Evolutionary conservation across 306 rosid species (phyloP).

Genomic region (Vachellia pachyceras): DNA sequence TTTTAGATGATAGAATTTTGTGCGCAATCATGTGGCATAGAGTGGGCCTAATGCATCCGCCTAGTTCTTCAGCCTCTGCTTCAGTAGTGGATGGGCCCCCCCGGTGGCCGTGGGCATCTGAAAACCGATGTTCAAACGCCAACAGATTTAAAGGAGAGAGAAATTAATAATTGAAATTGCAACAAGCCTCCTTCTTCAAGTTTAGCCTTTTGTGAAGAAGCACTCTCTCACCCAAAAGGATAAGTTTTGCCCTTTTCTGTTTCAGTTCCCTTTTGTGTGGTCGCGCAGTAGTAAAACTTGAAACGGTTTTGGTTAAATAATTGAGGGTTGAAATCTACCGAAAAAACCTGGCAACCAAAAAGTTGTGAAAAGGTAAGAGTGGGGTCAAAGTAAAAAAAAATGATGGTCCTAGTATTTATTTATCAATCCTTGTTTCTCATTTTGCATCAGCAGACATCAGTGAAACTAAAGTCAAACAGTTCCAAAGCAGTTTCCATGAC

Average conservation of each 20-base stretch:
- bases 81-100: slow-evolving; percentile 43
- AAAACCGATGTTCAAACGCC: slow-evolving; percentile 39
- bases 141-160: neutral
- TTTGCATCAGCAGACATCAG: neutral
- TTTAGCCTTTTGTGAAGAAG: neutral
- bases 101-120: neutral
- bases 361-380: neutral
- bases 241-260: neutral
- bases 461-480: slow-evolving; percentile 3
- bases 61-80: slow-evolving; percentile 30
- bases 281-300: neutral
- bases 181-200: neutral
- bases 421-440: neutral
- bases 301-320: neutral
- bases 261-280: neutral
- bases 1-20: slow-evolving; percentile 4
- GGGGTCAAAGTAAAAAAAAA: slow-evolving; percentile 7
- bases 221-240: neutral
- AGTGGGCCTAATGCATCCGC: slow-evolving; percentile 49
- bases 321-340: neutral
- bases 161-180: neutral
- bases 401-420: neutral
- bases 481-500: neutral
- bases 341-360: neutral
- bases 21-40: slow-evolving; percentile 24